phyloP scores from a whole-genome alignment of 2,329 filamentous ascomycete genomes.

The Thelonectria rubi region DNA sequence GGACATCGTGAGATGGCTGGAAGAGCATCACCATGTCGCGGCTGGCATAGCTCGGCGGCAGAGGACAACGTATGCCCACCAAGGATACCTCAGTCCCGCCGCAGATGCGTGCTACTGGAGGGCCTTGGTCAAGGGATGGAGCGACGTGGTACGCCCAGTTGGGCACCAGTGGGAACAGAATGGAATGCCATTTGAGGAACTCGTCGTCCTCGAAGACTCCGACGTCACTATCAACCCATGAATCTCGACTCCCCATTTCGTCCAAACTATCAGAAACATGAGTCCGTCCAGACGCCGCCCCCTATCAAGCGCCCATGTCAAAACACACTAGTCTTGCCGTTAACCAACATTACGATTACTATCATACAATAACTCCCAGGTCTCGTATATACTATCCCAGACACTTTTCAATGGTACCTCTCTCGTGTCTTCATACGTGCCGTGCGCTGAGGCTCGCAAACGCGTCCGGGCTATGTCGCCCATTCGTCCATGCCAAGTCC shows the following conservation, averaged over 20 bases:
- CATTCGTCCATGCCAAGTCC: conserved; percentile 72
- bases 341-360: conserved; percentile 41
- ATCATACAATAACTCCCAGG: conserved; percentile 40
- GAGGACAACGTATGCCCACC: conserved; percentile 53
- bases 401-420: conserved; percentile 25
- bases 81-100: conserved; percentile 58
- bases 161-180: conserved; percentile 47
- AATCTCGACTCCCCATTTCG: not conserved
- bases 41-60: conserved; percentile 59
- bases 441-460: conserved; percentile 78
- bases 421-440: conserved; percentile 53
- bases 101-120: conserved; percentile 65
- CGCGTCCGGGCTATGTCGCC: conserved; percentile 80
- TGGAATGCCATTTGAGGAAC: conserved; percentile 52
- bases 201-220: conserved; percentile 30
- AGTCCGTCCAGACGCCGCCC: conserved; percentile 2
- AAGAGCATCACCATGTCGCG: conserved; percentile 53
- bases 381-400: conserved; percentile 37
- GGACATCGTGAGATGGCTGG: conserved; percentile 56
- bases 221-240: not conserved
- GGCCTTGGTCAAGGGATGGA: conserved; percentile 58
- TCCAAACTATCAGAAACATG: not conserved
- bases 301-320: conserved; percentile 7
- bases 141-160: conserved; percentile 49
- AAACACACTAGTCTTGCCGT: conserved; percentile 25